Base-by-base conservation (phyloP, 148 eudicot genomes). In the Talinum fruticosum region DNA sequence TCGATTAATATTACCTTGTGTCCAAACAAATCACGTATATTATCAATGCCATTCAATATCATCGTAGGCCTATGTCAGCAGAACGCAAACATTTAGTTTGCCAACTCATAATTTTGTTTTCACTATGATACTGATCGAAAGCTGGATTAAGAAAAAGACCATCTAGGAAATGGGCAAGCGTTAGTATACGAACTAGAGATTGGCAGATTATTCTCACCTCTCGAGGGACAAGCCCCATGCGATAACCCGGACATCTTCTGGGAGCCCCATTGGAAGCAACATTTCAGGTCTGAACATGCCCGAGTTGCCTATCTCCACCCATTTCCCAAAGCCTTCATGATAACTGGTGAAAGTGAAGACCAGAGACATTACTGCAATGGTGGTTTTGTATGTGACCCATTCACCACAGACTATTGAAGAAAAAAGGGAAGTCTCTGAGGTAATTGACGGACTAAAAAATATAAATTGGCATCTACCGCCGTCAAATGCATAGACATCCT, bases 231-330 rank as follows among this genome's bases (percentile, higher is more conserved):
- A 66, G 12, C 70, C 41, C 70, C 70, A 96, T 18, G 99, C 99
- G 76, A 96, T 91, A n/a, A 96, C 99, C 76, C 88, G 86, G 67
- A 88, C 99, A 87, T 96, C 99, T 80, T 96, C 97, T 0, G 97
- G 97, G 44, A 96, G 97, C 13, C 97, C 97, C 99, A 96, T 96
- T 2, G 97, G 99, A 34, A 77, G 99, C 81, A 96, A 78, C 98
- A 93, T 93, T 81, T 93, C 98, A 16, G 98, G 96, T 85, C 98
- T 89, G 77, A 93, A 93, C 98, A 93, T 90, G 34, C 98, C 98
- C 4, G 98, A 93, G 82, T 93, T 93, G 64, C 98, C 98, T 18
- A 93, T 84, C 87, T 93, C 98, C 36, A 93, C 96, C 98, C 98
- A 93, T 82, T 93, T 93, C 79, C 83, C 81, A 15, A 93, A 82